phyloP scores from a whole-genome alignment of 345 rosid genomes.

The Pelargonium nanum region DNA sequence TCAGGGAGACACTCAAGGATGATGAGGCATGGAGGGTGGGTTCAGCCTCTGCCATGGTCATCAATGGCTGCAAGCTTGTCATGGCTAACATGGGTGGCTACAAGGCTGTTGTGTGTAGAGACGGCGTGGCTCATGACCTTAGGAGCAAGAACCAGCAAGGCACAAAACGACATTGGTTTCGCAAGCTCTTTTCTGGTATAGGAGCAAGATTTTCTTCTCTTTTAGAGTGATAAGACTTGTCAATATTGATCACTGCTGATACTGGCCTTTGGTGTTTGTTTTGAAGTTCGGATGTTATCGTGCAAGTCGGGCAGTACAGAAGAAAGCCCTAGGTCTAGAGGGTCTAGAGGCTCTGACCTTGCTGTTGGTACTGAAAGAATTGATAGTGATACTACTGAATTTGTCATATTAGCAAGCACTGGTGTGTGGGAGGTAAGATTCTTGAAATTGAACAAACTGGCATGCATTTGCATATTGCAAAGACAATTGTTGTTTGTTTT shows the following conservation, averaged over 20 bases:
- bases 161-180: conserved; percentile 38
- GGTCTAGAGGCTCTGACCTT: conserved; percentile 23
- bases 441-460: not conserved
- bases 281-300: conserved; percentile 15
- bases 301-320: conserved; percentile 25
- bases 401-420: conserved; percentile 53
- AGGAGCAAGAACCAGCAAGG: conserved; percentile 20
- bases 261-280: not conserved
- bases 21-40: conserved; percentile 26
- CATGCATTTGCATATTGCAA: too few relatives aligned
- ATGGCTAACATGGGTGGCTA: conserved; percentile 51
- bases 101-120: conserved; percentile 47
- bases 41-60: conserved; percentile 48
- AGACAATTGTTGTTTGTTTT: not conserved
- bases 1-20: conserved; percentile 23
- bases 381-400: conserved; percentile 44
- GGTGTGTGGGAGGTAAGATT: conserved; percentile 67
- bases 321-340: conserved; percentile 9
- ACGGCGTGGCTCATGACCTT: conserved; percentile 52
- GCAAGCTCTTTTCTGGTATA: conserved; percentile 32
- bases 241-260: not conserved
- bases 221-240: not conserved
- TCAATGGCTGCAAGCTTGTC: conserved; percentile 61
- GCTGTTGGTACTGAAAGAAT: conserved; percentile 30
- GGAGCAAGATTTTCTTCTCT: too few relatives aligned